Conservation (phyloP, 192 early-diverging fungal genomes). For the Phlyctochytrium bullatum region DNA sequence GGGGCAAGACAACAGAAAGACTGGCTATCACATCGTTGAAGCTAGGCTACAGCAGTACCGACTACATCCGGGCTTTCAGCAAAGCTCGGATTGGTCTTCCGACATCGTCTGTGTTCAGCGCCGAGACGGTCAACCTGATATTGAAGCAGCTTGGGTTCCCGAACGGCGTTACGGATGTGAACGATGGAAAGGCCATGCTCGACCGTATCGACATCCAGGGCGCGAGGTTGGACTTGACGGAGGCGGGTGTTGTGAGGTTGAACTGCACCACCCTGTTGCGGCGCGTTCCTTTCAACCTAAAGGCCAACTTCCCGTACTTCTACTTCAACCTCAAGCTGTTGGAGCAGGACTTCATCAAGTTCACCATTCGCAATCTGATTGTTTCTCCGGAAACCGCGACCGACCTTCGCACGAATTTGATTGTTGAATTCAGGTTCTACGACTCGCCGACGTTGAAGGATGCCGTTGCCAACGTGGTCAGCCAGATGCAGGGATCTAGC, state of each 20-base stretch:
- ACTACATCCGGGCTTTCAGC: conserved; percentile 7
- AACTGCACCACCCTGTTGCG: neutral
- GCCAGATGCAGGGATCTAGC: neutral
- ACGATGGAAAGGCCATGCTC: neutral
- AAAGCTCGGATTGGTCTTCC: conserved; percentile 4
- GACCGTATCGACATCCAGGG: neutral
- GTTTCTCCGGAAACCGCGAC: neutral
- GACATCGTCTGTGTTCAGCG: neutral
- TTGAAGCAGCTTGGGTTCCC: conserved; percentile 3
- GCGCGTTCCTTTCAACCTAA: neutral
- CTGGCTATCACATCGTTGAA: neutral
- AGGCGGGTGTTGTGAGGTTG: neutral
- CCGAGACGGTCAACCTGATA: neutral
- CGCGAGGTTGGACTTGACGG: neutral
- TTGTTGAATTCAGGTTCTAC: neutral
- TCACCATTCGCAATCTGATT: neutral
- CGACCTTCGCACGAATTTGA: neutral
- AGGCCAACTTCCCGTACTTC: neutral
- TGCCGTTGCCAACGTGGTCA: neutral
- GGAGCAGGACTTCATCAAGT: conserved; percentile 1
- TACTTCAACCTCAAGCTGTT: neutral
- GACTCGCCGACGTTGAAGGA: neutral
- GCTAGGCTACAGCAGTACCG: conserved; percentile 10
- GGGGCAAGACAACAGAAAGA: neutral
- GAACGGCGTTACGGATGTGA: neutral